A percentile compares a stretch with the other conserved stretches of the same genome.
Conservation (phyloP, 2,329 filamentous ascomycete species). For the Microcyclosporella mali region DNA sequence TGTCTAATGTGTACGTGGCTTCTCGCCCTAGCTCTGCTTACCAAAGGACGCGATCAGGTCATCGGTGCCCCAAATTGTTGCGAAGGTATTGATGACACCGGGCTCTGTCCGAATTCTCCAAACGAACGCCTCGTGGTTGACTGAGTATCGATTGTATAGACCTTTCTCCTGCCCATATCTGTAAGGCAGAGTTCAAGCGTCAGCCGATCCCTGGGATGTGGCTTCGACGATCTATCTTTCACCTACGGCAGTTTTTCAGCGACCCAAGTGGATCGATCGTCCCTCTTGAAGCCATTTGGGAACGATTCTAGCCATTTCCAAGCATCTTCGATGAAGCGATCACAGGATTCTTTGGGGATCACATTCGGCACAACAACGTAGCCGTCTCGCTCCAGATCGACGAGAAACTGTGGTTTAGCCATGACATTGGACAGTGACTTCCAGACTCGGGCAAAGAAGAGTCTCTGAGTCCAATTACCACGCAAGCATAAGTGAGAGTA, state of each 20-base stretch:
- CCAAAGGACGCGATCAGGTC: slow-evolving; percentile 24
- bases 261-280: slow-evolving; percentile 17
- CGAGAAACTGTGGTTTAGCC: slow-evolving; percentile 14
- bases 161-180: slow-evolving; percentile 9
- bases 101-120: slow-evolving; percentile 24
- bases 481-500: no score
- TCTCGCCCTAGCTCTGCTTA: no score
- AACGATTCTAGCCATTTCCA: slow-evolving; percentile 17
- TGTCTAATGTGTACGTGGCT: no score
- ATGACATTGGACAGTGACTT: not conserved
- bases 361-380: slow-evolving; percentile 17
- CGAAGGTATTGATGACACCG: slow-evolving; percentile 19
- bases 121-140: slow-evolving; percentile 23
- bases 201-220: not conserved
- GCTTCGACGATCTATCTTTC: no score
- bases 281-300: slow-evolving; percentile 17
- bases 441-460: no score
- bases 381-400: slow-evolving; percentile 16
- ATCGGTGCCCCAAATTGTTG: slow-evolving; percentile 21
- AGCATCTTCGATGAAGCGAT: slow-evolving; percentile 10
- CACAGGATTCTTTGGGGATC: slow-evolving; percentile 11
- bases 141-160: slow-evolving; percentile 19
- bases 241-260: slow-evolving; percentile 13
- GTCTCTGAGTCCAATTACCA: no score
- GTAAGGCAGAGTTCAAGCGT: not conserved